Percentiles rank a stretch among this genome's conserved stretches.
Conservation (phyloP, 2,329 filamentous ascomycete genomes). For the Calonectria leucothoes region DNA sequence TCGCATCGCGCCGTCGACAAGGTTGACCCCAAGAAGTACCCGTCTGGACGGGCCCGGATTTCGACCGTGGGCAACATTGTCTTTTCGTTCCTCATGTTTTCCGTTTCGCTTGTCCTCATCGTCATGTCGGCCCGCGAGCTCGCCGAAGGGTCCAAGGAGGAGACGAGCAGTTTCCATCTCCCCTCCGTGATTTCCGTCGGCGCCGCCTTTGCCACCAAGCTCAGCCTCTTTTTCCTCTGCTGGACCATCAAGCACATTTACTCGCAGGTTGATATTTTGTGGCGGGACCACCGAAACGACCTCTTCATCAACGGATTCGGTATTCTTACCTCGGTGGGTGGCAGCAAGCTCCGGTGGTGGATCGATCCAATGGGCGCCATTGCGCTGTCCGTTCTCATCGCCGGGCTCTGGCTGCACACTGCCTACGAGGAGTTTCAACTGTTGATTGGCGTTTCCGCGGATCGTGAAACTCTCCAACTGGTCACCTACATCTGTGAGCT, state of each 20-base stretch:
- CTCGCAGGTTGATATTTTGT: constrained; percentile 8
- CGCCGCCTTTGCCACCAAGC: background rate
- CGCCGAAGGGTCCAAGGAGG: background rate
- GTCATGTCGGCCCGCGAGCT: constrained; percentile 8
- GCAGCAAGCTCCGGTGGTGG: constrained; percentile 5
- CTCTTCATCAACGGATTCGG: constrained; percentile 1
- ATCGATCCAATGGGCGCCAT: background rate
- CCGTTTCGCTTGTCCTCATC: background rate
- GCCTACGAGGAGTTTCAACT: background rate
- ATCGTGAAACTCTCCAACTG: background rate
- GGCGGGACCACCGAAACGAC: constrained; percentile 7
- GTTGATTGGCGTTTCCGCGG: background rate
- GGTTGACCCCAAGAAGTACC: background rate
- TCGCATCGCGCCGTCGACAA: constrained; percentile 3
- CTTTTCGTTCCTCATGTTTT: constrained; percentile 11
- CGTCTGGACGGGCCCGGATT: background rate
- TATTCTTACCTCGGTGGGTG: constrained; percentile 2
- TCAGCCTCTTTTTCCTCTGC: background rate
- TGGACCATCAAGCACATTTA: constrained; percentile 10
- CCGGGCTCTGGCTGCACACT: background rate
- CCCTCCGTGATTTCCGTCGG: background rate
- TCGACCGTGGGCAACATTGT: constrained; percentile 6
- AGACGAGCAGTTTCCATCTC: background rate
- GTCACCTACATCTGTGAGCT: background rate
- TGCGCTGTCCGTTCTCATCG: background rate